Base-by-base conservation (phyloP, 768 basidiomycete species). In the Mrakia hoshinonis region DNA sequence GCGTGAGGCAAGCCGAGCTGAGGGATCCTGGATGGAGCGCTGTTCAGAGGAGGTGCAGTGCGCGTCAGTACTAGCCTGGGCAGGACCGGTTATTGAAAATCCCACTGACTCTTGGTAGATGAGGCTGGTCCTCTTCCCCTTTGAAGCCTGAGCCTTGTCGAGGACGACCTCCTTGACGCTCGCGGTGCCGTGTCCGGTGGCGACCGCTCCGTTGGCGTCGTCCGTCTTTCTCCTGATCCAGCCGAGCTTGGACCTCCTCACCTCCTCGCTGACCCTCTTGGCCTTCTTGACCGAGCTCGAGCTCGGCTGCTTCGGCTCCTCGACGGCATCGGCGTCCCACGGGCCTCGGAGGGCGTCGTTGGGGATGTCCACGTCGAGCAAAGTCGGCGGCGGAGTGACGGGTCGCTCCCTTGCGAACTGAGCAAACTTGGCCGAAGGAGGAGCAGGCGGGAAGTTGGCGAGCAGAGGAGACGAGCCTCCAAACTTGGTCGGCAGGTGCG, bases 341-440 rank as follows among this genome's bases (percentile, higher is more conserved):
- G 60, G 34, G 5, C 47, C 34, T 31, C 31, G 15, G 24, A 61
- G 68, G 1, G 43, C 31, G 22, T 36, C 49, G 22, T 31, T 24
- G 1, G 58, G 60, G 15, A 34, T 43, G 47, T 61, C 43, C 6
- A 38, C n/a, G 2, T 34, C 58, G 4, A 52, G n/a, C 0, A 36
- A 18, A 3, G 58, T 31, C 11, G 60, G 68, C 11, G 60, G 60
- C 52, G 55, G 29, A 4, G 65, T 29, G 24, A 36, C 38, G 10
- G 67, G 29, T 31, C 43, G 36, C 18, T 58, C 52, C 13, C 52
- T 24, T 7, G 67, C 67, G 24, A 68, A 68, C 5, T 36, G 55
- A 18, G 68, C 58, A 47, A 69, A 69, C 58, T 62, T 69, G 68
- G 60, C 58, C 12, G 68, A 61, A 43, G 58, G 62, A 47, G 62